Base-by-base conservation (phyloP, 2,329 filamentous ascomycete genomes). In the Trichoderma guizhouense region DNA sequence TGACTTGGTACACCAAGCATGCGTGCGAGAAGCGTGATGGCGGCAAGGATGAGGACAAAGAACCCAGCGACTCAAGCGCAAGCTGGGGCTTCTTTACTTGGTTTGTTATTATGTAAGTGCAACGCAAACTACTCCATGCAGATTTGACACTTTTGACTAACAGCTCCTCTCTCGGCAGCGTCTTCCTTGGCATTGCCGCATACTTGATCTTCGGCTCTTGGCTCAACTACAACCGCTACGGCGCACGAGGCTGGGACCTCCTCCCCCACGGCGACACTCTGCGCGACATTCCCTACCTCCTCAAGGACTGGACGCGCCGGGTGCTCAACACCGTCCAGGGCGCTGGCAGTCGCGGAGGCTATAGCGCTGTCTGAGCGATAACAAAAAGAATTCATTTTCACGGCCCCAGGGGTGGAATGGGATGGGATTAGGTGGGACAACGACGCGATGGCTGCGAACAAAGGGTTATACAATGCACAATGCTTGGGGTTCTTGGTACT, bases 161-260 rank as follows among this genome's bases (percentile, higher is more conserved):
- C 39, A 73, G 77, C 79, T 53, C 36, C 34, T 21, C 8, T 74
- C 28, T 78, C 3, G 26, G n/a, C 75, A 97, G 95, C 76, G 84
- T 92, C 72, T 99, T 99, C 88, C 87, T 98, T 74, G 89, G 89
- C 60, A 92, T 90, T 53, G 94, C 96, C 2, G 85, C 95, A 28
- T 99, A 98, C 83, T 91, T 99, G 75, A 97, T 98, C 81, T 98
- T 98, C 79, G 95, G 95, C 75, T 97, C 95, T 24, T 99, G 96
- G 96, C 90, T 98, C 81, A 98, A 98, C 86, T 98, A 98, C 87
- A 98, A 94, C 84, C 93, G 95, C 74, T 97, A 97, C 82, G 95
- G 95, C 62, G 95, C 95, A 67, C 89, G 95, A 58, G 96, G 96
- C 71, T 98, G 95, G 95, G 96, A 98, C 78, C 87, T 98, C 21